Base-by-base conservation (phyloP, 768 basidiomycete species). In the Boletus reticuloceps region DNA sequence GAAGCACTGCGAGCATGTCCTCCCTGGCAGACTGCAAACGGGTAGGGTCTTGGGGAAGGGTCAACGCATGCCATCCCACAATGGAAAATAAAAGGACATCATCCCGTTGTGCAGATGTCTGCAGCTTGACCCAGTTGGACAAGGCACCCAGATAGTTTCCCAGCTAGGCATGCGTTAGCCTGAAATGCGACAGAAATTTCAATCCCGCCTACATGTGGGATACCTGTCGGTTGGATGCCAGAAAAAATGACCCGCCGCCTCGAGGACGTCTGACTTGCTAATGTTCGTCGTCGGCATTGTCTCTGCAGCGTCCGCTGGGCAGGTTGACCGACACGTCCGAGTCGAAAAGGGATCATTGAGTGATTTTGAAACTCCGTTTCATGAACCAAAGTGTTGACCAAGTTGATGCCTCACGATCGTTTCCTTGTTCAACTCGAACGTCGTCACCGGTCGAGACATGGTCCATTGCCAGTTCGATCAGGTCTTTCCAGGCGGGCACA, bases 121-220 rank as follows among this genome's bases (percentile, higher is more conserved):
- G 92, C 27, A 97, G 75, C 50, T 78, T 79, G 45, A 93, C 89
- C 94, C 94, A 96, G 67, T 94, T 94, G 19, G 82, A 81, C 29
- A 97, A 76, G 0, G 95, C 94, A 5, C 96, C 96, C 4, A 98
- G 79, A 64, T 93, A 91, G 70, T 98, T 98, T 42, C 96, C 96
- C 65, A 97, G 77, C 94, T 98, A 53, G 6, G 16, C 3, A 31
- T 6, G 4, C 5, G 36, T 60, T 32, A 61, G 59, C 53, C 13
- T n/a, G 44, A 32, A 31, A 40, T 3, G 14, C 27, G 13, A 58
- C 36, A 34, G 20, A 38, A 29, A 1, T 10, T 8, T 12, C 2
- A 25, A 3, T 3, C 2, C 4, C 3, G 67, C 82, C 61, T 70
- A 94, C 94, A 74, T 96, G 94, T 45, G 92, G 91, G 4, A 89